phyloP scores from a whole-genome alignment of 2,329 filamentous ascomycete species.

The Fusarium sp. region DNA sequence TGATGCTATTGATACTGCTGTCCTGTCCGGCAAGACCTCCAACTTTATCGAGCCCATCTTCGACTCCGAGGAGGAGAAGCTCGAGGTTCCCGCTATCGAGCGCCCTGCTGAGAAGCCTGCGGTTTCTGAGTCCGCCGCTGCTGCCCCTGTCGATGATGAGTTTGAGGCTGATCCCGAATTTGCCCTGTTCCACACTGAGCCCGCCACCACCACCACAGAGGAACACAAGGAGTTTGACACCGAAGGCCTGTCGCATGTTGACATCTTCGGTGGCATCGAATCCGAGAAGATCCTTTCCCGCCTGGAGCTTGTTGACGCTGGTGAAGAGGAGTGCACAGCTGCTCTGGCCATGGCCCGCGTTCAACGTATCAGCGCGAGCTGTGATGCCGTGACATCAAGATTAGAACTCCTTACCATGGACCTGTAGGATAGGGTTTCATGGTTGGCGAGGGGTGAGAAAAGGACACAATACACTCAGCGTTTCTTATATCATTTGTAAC shows the following conservation, averaged over 20 bases:
- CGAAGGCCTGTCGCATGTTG: conserved; percentile 58
- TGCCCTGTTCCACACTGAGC: conserved; percentile 70
- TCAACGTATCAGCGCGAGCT: conserved; percentile 62
- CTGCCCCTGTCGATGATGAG: conserved; percentile 63
- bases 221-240: conserved; percentile 59
- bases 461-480: conserved; percentile 45
- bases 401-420: conserved; percentile 58
- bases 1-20: conserved; percentile 69
- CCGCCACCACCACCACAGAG: conserved; percentile 42
- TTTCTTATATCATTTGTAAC: conserved; percentile 44
- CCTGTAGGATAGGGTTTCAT: conserved; percentile 44
- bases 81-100: conserved; percentile 70
- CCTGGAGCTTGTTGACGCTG: conserved; percentile 75
- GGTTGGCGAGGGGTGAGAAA: conserved; percentile 7
- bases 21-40: conserved; percentile 80
- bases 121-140: conserved; percentile 49
- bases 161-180: conserved; percentile 76
- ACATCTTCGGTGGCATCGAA: conserved; percentile 69
- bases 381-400: conserved; percentile 56
- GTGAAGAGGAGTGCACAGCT: conserved; percentile 64
- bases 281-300: conserved; percentile 75
- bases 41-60: conserved; percentile 66
- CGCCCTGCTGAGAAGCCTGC: conserved; percentile 59
- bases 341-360: conserved; percentile 65
- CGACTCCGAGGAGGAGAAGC: conserved; percentile 67